Conservation (phyloP, 139 green algal species). For the Chlamydomonas schloesseri region DNA sequence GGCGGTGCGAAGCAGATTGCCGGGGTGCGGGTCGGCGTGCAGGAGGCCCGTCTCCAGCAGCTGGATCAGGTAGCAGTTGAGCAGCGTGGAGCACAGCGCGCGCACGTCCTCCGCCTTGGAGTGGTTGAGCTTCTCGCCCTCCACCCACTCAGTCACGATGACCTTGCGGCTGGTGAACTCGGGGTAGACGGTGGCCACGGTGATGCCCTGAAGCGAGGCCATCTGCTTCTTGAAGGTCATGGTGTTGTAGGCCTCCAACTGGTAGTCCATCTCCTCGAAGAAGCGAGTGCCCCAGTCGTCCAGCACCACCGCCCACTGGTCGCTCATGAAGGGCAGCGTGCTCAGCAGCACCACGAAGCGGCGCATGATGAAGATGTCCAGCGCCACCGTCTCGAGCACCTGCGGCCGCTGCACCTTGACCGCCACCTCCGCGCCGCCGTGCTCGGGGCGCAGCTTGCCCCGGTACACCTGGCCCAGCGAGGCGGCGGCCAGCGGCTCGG, state of each 20-base stretch:
- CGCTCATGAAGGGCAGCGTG: constrained; percentile 58
- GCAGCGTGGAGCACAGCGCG: constrained; percentile 63
- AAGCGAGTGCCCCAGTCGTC: constrained; percentile 90
- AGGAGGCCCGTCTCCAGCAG: constrained; percentile 82
- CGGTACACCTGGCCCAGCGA: constrained; percentile 84
- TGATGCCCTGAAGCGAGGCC: constrained; percentile 53
- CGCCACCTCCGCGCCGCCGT: constrained; percentile 79
- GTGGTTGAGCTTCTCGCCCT: constrained; percentile 69
- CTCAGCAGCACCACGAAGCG: constrained; percentile 48
- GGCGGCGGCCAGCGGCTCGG: constrained; percentile 73
- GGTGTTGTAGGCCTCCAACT: constrained; percentile 81
- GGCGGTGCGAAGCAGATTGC: constrained; percentile 89
- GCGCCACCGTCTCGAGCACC: constrained; percentile 88
- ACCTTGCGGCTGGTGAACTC: constrained; percentile 90
- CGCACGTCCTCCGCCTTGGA: constrained; percentile 56
- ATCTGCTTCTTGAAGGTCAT: constrained; percentile 79
- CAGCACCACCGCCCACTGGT: constrained; percentile 79
- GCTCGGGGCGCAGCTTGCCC: constrained; percentile 65
- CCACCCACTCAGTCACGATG: constrained; percentile 86
- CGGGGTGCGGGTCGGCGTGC: constrained; percentile 77
- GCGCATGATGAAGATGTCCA: constrained; percentile 93
- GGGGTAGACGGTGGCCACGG: constrained; percentile 64
- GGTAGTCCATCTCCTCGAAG: constrained; percentile 93
- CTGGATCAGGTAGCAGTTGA: constrained; percentile 84
- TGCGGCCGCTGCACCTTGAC: constrained; percentile 89